Evolutionary conservation across 2,329 filamentous ascomycete species (phyloP).

Genomic region (Epichloe sp.): DNA sequence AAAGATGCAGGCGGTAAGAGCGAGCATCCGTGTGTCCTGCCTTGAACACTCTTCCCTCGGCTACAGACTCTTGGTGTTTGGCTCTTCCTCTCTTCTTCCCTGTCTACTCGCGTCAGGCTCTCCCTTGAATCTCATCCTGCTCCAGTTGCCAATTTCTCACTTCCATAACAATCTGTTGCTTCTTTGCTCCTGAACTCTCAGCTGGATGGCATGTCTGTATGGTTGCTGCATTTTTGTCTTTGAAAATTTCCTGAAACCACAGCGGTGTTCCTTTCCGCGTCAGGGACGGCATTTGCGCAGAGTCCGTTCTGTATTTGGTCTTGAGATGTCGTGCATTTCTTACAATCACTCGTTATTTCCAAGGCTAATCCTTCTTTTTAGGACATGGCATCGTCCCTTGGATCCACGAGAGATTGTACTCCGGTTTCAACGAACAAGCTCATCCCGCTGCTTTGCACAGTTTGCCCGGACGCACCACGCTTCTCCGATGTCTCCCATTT

Average conservation of each 20-base stretch:
- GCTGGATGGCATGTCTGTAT: slow-evolving; percentile 5
- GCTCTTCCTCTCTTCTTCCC: slow-evolving; percentile 2
- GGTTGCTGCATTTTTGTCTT: slow-evolving; percentile 17
- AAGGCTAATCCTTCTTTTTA: slow-evolving; percentile 9
- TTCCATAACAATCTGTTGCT: slow-evolving; percentile 10
- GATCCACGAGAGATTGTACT: slow-evolving; percentile 9
- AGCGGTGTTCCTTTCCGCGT: background rate
- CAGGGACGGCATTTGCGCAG: background rate
- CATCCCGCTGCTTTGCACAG: slow-evolving; percentile 65
- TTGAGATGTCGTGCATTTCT: slow-evolving; percentile 4
- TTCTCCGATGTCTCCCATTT: slow-evolving; percentile 90
- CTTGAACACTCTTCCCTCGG: background rate
- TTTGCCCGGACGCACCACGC: slow-evolving; percentile 65
- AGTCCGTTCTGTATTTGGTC: slow-evolving; percentile 1
- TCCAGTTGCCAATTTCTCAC: slow-evolving; percentile 14
- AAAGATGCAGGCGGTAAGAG: slow-evolving; percentile 5
- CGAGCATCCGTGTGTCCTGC: slow-evolving; percentile 2
- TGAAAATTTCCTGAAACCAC: background rate
- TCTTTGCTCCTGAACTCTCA: slow-evolving; percentile 11
- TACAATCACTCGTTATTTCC: slow-evolving; percentile 9
- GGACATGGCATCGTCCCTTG: slow-evolving; percentile 25
- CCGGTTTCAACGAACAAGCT: slow-evolving; percentile 15
- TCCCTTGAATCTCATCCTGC: slow-evolving; percentile 7
- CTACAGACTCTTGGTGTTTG: background rate
- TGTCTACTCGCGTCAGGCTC: slow-evolving; percentile 1